Base-by-base conservation (phyloP, 441 rosid genomes). In the Aleurites moluccanus region DNA sequence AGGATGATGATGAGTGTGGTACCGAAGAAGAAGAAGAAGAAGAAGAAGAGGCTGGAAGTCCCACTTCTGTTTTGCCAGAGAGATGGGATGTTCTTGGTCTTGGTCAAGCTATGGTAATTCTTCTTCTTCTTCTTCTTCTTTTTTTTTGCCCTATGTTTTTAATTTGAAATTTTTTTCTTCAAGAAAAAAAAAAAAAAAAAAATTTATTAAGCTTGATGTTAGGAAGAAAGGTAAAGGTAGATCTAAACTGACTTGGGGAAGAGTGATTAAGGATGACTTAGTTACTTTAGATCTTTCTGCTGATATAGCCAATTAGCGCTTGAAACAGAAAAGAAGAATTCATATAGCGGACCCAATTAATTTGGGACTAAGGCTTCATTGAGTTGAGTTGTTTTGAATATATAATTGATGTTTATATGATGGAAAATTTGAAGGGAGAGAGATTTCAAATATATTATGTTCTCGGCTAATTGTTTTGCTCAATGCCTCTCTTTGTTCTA, bases 41-140 rank as follows among this genome's bases (percentile, higher is more conserved):
- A 23, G 86, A 82, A 4, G 88, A 82, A 6, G 94, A 42, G 6
- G 84, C 23, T 45, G 38, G 25, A 33, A 55, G 63, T 64, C 72
- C 89, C 9, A 56, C 80, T 67, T 74, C 83, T 78, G 76, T 76
- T 70, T 80, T 88, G 69, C 95, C 97, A 57, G 97, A 90, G 67
- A 86, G 89, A 85, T 92, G 94, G 97, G 95, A 94, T 86, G 97
- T 91, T 74, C 77, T 94, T 65, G 98, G 97, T 70, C 97, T 94
- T 67, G 97, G 98, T 72, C 98, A 94, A 85, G 97, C 98, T 83
- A 94, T 94, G 98, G 97, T 93, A 75, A 62, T 30, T 38, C 33
- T 23, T 69, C 35, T 55, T 63, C 44, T 25, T 64, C 14, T 57
- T 53, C 7, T 16, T n/a, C 4, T 60, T 67, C 33, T 53, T 10